Conservation (phyloP, 345 rosid genomes). For the Rhizophora mangle region DNA sequence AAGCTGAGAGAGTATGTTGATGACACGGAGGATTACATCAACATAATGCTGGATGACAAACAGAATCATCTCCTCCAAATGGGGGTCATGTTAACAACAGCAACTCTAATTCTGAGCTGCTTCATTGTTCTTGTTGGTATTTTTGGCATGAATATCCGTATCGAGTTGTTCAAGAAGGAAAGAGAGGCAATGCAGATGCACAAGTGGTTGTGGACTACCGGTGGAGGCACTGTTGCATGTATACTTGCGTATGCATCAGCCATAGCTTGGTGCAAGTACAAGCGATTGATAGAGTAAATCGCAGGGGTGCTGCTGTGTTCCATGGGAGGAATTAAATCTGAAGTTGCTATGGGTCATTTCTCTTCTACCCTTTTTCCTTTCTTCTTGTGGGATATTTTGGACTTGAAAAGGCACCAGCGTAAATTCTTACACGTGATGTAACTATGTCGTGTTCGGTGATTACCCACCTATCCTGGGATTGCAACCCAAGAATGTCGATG, state of each 20-base stretch:
- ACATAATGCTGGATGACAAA: constrained; percentile 94
- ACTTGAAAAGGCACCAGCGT: no score
- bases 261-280: constrained; percentile 83
- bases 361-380: no score
- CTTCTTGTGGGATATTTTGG: no score
- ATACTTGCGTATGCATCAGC: constrained; percentile 65
- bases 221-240: constrained; percentile 59
- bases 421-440: no score
- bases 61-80: constrained; percentile 92
- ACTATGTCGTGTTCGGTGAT: not conserved
- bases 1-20: constrained; percentile 94
- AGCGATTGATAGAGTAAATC: constrained; percentile 58
- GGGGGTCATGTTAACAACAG: constrained; percentile 93
- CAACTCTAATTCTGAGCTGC: constrained; percentile 68
- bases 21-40: constrained; percentile 92
- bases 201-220: constrained; percentile 63
- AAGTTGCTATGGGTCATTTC: no score
- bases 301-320: not conserved
- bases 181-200: constrained; percentile 24
- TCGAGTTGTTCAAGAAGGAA: constrained; percentile 44
- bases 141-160: constrained; percentile 71
- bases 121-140: constrained; percentile 67
- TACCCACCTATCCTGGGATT: not conserved
- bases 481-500: not conserved
- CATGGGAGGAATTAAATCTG: no score